Evolutionary conservation across 805 yeast species (phyloP), one percentile per base, ranked within the genome.

Genomic region (Candida ponderosae): DNA sequence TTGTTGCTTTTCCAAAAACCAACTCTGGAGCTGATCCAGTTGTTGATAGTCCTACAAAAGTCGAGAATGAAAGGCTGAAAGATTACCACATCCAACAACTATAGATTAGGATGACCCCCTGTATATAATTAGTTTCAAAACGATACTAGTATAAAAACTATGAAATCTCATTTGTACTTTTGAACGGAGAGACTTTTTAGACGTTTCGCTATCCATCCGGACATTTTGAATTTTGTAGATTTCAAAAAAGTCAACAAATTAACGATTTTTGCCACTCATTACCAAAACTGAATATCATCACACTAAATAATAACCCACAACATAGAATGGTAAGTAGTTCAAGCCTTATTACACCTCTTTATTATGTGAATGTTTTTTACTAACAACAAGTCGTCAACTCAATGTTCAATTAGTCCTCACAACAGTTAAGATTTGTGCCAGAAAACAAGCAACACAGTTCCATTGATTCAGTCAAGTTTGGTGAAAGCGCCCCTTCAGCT

Each of bases 1-100:
- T 93, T 4, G 81, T 93, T 42, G 95, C 97, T 1, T 93, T 93
- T 57, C 99, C 99, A 2, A 93, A 93, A 62, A 87, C 88, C 32
- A 80, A 81, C 46, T 74, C 83, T 8, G 98, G 99, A 2, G 62
- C 77, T 1, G 99, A 93, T 54, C 77, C 86, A 2, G 86, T 90
- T 32, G 95, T 93, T 6, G 82, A 76, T 7, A 80, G 94, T 43
- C 99, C 99, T 4, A 76, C 88, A 33, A 53, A 49, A 18, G 88
- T 86, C 2, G 54, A 67, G 3, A 63, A 66, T 11, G 56, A 55
- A 3, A 70, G 71, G 2, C 62, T 90, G 38, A 57, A 57, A 7
- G 66, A 70, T 13, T 89, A 89, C 53, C 67, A 72, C 41, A 56
- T 82, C 11, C 45, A 48, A 32, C 56, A 37, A 54, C 16, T 21